Base-by-base conservation (phyloP, 352 stramenopile species). In the Albugo laibachii region DNA sequence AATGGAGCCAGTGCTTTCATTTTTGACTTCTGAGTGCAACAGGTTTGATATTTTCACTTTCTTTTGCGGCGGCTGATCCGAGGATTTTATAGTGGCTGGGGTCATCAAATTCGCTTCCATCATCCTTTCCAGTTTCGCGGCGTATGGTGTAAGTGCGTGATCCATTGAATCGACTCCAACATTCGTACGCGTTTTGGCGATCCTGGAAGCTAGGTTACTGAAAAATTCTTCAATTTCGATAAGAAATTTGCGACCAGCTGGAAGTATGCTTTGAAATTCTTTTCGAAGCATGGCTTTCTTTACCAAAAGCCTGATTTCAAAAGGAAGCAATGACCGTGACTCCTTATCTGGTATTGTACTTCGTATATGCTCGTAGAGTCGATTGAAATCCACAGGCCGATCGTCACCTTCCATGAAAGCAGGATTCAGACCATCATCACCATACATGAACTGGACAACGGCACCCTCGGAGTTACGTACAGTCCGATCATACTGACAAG, bases 391-490 rank as follows among this genome's bases (percentile, higher is more conserved):
- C 18, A 98, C 94, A 0, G 95, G 95, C 24, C 89, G 68, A 53
- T 97, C 92, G 54, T 92, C 80, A 36, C 73, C 69, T 56, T 95
- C 86, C 93, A 98, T 98, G 58, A 86, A 94, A 36, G 91, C 82
- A 20, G 96, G 95, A 63, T 99, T 97, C 43, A 99, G 59, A 13
- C 93, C 94, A 63, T 99, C 96, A 58, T 99, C 96, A 51, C 96
- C 96, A 58, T 99, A 99, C 2, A 79, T 94, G 54, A 99, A 98
- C 63, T 99, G 95, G 14, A 99, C 95, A 42, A 99, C 89, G 0
- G 66, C 65, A 11, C 78, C 75, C 55, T 92, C 78, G 4, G 70
- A 87, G 60, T 88, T 93, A 36, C 80, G 76, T 54, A 94, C 83
- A 0, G 80, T 95, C 50, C 83, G 66, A 38, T 96, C 92, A 57